Percentiles rank a stretch among this genome's conserved stretches.
Conservation (phyloP, 1,139 yeast species). For the Protomyces arabidopsidicola region DNA sequence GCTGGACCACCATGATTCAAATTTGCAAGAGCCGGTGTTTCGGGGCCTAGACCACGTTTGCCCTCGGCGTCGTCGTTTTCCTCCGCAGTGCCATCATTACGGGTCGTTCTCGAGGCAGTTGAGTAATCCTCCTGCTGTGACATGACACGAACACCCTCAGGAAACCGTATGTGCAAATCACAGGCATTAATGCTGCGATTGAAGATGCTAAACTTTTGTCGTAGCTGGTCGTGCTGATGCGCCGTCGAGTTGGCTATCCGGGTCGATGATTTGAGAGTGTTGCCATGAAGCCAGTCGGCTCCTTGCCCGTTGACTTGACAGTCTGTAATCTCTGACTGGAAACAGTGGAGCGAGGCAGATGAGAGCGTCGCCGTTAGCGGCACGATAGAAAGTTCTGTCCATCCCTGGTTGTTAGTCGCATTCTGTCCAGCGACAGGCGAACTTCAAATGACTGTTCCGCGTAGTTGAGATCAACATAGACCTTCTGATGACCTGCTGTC, state of each 20-base stretch:
- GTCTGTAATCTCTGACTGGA: constrained; percentile 61
- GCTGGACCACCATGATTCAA: constrained; percentile 1
- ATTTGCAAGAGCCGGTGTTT: constrained; percentile 20
- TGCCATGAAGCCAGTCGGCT: constrained; percentile 51
- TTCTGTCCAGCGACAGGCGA: background rate
- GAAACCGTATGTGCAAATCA: constrained; percentile 66
- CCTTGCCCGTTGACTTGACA: constrained; percentile 60
- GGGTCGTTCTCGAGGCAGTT: constrained; percentile 27
- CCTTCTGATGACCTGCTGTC: constrained; percentile 19
- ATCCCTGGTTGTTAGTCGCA: constrained; percentile 47
- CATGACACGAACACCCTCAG: constrained; percentile 58
- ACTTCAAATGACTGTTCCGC: constrained; percentile 13
- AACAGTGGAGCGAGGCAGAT: constrained; percentile 67
- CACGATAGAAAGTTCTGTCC: constrained; percentile 73
- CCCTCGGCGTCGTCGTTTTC: constrained; percentile 42
- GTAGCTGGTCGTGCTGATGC: constrained; percentile 48
- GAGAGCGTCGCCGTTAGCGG: constrained; percentile 62
- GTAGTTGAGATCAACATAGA: constrained; percentile 17
- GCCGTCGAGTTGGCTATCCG: constrained; percentile 28
- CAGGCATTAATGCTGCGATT: constrained; percentile 53
- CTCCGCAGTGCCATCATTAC: constrained; percentile 36
- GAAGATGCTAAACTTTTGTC: constrained; percentile 35
- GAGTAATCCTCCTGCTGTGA: constrained; percentile 33
- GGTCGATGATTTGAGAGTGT: constrained; percentile 57
- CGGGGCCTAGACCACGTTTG: constrained; percentile 38